Percentiles rank a stretch among this genome's conserved stretches.
Conservation (phyloP, 352 stramenopile species). For the Phytophthora pistaciae region DNA sequence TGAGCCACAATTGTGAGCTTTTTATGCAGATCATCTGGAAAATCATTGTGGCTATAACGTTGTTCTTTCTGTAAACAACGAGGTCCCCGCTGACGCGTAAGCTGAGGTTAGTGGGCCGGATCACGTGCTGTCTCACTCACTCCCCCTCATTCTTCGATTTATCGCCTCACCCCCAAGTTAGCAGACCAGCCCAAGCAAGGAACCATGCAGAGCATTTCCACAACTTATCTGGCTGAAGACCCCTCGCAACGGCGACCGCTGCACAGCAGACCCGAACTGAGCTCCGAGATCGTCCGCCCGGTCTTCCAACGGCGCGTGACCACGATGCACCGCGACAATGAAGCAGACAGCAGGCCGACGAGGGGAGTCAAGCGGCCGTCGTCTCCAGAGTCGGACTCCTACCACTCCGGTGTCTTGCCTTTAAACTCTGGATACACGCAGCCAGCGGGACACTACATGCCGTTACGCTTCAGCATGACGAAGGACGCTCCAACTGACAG, state of each 20-base stretch:
- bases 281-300: constrained; percentile 19
- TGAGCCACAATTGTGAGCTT: too few relatives aligned
- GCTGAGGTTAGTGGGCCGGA: neutral
- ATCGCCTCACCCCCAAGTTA: neutral
- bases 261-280: constrained; percentile 2
- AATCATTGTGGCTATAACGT: too few relatives aligned
- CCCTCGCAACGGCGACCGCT: neutral
- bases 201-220: constrained; percentile 8
- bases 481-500: neutral
- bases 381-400: neutral
- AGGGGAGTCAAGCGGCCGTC: neutral
- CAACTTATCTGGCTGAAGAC: neutral
- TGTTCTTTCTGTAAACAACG: constrained; percentile 1
- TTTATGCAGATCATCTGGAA: too few relatives aligned
- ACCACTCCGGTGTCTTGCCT: neutral
- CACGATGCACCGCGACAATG: neutral
- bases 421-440: neutral
- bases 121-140: neutral
- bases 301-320: constrained; percentile 10
- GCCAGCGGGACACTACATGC: neutral
- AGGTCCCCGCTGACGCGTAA: neutral
- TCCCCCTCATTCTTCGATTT: neutral
- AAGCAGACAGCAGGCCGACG: neutral
- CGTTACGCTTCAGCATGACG: neutral
- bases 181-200: neutral